Evolutionary conservation across 768 basidiomycete genomes (phyloP).

Genomic region (Leccinum incarnatum): DNA sequence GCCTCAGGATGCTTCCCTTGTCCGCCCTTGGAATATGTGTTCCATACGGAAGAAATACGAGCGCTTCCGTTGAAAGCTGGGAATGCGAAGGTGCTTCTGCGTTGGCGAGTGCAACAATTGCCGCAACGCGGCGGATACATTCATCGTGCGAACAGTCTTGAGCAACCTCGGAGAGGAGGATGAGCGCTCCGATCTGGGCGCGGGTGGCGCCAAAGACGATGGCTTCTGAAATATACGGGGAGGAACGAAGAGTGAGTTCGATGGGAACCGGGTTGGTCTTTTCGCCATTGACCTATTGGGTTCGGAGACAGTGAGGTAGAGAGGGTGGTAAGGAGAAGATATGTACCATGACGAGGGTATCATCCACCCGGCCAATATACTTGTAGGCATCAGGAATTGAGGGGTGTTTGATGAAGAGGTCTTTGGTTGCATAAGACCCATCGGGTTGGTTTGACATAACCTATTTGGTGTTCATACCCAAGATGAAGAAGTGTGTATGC

Average conservation of each 20-base stretch:
- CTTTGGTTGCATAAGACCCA: constrained; percentile 53
- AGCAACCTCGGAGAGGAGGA: constrained; percentile 46
- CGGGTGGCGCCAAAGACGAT: constrained; percentile 52
- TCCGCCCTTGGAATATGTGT: constrained; percentile 51
- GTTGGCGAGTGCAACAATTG: constrained; percentile 48
- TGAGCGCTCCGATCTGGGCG: constrained; percentile 48
- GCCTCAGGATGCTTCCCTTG: constrained; percentile 50
- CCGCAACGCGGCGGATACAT: constrained; percentile 35
- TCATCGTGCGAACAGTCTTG: constrained; percentile 27
- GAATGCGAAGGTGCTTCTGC: constrained; percentile 52
- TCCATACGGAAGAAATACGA: constrained; percentile 46
- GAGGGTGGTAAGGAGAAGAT: neutral
- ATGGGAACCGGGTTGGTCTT: constrained; percentile 59
- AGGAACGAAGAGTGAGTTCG: constrained; percentile 48
- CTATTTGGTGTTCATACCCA: constrained; percentile 5
- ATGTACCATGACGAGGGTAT: constrained; percentile 44
- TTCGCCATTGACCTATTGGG: constrained; percentile 41
- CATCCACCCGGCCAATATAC: constrained; percentile 54
- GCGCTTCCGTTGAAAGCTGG: constrained; percentile 47
- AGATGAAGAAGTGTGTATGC: neutral
- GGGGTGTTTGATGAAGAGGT: constrained; percentile 50
- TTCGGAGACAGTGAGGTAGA: constrained; percentile 21
- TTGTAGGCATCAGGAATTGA: constrained; percentile 41
- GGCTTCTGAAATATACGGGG: constrained; percentile 40
- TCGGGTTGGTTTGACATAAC: constrained; percentile 44